A percentile compares a stretch with the other conserved stretches of the same genome.
Conservation (phyloP, 768 basidiomycete genomes). For the Auricularia sp. region DNA sequence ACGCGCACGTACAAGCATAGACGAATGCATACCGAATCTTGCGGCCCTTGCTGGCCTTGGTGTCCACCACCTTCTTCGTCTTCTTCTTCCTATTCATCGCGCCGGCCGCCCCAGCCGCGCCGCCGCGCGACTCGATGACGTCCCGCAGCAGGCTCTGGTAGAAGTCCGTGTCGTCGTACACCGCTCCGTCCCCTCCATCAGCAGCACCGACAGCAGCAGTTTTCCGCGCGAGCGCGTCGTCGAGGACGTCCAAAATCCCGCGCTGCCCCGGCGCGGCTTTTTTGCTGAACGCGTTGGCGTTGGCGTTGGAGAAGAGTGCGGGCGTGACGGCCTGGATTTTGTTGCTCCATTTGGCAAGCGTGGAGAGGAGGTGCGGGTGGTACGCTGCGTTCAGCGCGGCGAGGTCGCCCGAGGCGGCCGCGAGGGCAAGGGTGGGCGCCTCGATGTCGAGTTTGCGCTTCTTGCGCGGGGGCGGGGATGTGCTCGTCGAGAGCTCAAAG, state of each 20-base stretch:
- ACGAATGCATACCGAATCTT: slow-evolving; percentile 61
- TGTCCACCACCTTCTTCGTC: slow-evolving; percentile 74
- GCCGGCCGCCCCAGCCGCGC: slow-evolving; percentile 13
- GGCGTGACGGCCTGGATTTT: slow-evolving; percentile 91
- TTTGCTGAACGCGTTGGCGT: slow-evolving; percentile 63
- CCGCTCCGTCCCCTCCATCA: slow-evolving; percentile 17
- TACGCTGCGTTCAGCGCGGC: slow-evolving; percentile 45
- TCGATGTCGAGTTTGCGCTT: slow-evolving; percentile 23
- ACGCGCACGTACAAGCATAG: neutral
- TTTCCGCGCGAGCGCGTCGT: slow-evolving; percentile 16
- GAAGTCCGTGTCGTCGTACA: slow-evolving; percentile 87
- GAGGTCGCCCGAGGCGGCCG: slow-evolving; percentile 31
- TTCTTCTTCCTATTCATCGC: slow-evolving; percentile 62
- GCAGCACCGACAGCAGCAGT: slow-evolving; percentile 23
- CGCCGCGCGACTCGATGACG: slow-evolving; percentile 63
- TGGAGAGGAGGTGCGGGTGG: slow-evolving; percentile 65
- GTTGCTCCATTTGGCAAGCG: slow-evolving; percentile 86
- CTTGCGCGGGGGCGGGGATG: slow-evolving; percentile 23
- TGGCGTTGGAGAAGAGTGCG: slow-evolving; percentile 59
- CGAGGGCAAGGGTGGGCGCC: slow-evolving; percentile 20
- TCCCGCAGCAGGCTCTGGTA: slow-evolving; percentile 89
- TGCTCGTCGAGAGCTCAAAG: neutral
- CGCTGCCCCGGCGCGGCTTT: slow-evolving; percentile 55
- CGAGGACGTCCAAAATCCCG: slow-evolving; percentile 47
- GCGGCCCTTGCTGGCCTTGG: slow-evolving; percentile 89